phyloP scores from a whole-genome alignment of 2,329 filamentous ascomycete genomes.

The Penicillium griseofulvum region DNA sequence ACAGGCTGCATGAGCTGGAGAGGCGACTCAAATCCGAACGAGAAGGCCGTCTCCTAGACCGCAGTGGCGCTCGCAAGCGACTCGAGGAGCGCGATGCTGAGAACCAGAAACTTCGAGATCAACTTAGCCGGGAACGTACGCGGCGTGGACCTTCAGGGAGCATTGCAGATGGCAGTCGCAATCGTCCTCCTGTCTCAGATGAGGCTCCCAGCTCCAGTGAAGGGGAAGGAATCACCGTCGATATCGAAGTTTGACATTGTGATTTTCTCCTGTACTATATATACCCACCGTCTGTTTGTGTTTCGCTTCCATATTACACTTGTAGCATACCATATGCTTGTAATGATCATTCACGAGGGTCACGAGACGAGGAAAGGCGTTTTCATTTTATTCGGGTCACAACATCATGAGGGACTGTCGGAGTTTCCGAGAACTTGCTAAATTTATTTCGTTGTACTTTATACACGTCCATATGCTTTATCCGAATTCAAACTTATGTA shows the following conservation, averaged over 20 bases:
- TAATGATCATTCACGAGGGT: slow-evolving; percentile 19
- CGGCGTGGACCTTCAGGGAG: slow-evolving; percentile 32
- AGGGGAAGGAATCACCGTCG: slow-evolving; percentile 38
- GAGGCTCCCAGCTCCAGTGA: slow-evolving; percentile 39
- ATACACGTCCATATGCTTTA: slow-evolving; percentile 15
- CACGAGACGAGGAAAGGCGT: slow-evolving; percentile 16
- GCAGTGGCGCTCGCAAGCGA: slow-evolving; percentile 76
- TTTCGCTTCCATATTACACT: slow-evolving; percentile 5
- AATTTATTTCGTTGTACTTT: slow-evolving; percentile 16
- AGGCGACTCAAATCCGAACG: slow-evolving; percentile 83
- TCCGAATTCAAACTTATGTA: neutral
- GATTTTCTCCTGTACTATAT: slow-evolving; percentile 11
- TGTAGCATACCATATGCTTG: slow-evolving; percentile 11
- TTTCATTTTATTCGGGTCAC: slow-evolving; percentile 5
- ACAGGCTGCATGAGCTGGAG: slow-evolving; percentile 83
- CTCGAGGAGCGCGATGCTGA: slow-evolving; percentile 72
- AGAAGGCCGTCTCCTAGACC: slow-evolving; percentile 79
- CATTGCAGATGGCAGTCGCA: slow-evolving; percentile 20
- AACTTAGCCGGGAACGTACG: slow-evolving; percentile 59
- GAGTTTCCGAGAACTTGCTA: neutral
- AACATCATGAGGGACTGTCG: neutral
- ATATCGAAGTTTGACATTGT: slow-evolving; percentile 36
- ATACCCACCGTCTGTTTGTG: slow-evolving; percentile 11
- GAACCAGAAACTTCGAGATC: slow-evolving; percentile 66
- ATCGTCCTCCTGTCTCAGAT: slow-evolving; percentile 21